A percentile compares a stretch with the other conserved stretches of the same genome.
Evolutionary conservation across 495 filamentous ascomycete genomes (phyloP).

Genomic region (Letharia columbiana): DNA sequence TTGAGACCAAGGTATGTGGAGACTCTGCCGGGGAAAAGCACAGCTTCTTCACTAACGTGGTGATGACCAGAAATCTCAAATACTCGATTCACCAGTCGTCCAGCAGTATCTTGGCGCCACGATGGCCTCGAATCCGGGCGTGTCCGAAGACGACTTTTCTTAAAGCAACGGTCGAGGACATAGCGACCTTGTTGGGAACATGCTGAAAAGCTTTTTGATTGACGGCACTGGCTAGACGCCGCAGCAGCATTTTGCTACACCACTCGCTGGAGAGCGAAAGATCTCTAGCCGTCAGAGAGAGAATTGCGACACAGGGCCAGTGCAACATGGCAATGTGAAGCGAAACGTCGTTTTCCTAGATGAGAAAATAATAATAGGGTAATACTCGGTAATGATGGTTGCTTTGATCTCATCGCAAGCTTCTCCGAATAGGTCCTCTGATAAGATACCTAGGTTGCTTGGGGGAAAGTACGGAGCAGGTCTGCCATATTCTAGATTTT

Average conservation of each 20-base stretch:
- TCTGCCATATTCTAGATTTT: constrained; percentile 14
- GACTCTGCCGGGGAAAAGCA: neutral
- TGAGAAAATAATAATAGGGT: too few relatives aligned
- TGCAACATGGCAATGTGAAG: neutral
- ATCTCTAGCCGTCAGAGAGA: neutral
- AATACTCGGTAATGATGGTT: neutral
- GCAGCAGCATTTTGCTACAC: neutral
- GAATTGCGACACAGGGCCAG: neutral
- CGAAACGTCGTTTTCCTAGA: neutral
- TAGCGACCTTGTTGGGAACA: neutral
- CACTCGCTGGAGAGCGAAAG: too few relatives aligned
- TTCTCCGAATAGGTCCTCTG: neutral
- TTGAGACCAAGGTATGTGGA: constrained; percentile 54
- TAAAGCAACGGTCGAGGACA: constrained; percentile 21
- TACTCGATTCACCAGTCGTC: constrained; percentile 40
- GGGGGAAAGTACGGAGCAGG: neutral
- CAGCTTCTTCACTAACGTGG: constrained; percentile 19
- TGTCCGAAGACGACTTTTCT: constrained; percentile 42
- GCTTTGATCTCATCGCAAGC: neutral
- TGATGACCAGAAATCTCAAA: constrained; percentile 32
- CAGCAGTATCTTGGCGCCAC: constrained; percentile 33
- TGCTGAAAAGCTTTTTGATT: neutral
- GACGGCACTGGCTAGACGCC: neutral
- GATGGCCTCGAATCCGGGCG: constrained; percentile 16
- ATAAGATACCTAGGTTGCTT: too few relatives aligned